Base-by-base conservation (phyloP, 768 basidiomycete species). In the Mycena filopes region DNA sequence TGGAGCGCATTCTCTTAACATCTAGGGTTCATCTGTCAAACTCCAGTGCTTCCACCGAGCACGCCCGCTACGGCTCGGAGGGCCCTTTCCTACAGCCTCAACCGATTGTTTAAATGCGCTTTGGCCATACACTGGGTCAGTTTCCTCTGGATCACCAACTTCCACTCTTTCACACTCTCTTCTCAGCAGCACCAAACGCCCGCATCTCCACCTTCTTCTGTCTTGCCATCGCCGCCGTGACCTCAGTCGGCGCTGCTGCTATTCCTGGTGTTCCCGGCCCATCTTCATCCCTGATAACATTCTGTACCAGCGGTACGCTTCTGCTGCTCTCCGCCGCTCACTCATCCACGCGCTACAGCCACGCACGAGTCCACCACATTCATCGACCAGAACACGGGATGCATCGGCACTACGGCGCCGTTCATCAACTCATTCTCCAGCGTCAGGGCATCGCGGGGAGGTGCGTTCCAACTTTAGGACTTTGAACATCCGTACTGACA, bases 361-460 rank as follows among this genome's bases (percentile, higher is more conserved):
- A 18, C 47, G 9, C n/a, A n/a, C n/a, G n/a, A n/a, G n/a, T n/a
- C n/a, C n/a, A n/a, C n/a, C n/a, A 57, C 56, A 9, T 57, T 57
- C 18, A 25, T 47, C 16, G 56, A 36, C 56, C n/a, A 57, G 16
- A 40, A 46, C 31, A 57, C 46, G 28, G 56, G 46, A 1, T 48
- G 56, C 23, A 48, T 57, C 25, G 56, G 13, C 1, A 45, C 56
- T 10, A 57, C 46, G 31, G 56, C 13, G 4, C 8, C 45, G 13
- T 47, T 36, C 25, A 58, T 58, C 47, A 46, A 36, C 23, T 48
- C 57, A 9, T 12, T 58, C 36, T 58, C 47, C 3, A 58, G 57
- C 57, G 25, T 49, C 25, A 48, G 49, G 25, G 21, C 16, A 58
- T 58, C 46, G 57, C 57, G 18, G 48, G 55, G 55, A 57, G 42